Conservation (phyloP, 768 basidiomycete species). For the Serendipita indica region DNA sequence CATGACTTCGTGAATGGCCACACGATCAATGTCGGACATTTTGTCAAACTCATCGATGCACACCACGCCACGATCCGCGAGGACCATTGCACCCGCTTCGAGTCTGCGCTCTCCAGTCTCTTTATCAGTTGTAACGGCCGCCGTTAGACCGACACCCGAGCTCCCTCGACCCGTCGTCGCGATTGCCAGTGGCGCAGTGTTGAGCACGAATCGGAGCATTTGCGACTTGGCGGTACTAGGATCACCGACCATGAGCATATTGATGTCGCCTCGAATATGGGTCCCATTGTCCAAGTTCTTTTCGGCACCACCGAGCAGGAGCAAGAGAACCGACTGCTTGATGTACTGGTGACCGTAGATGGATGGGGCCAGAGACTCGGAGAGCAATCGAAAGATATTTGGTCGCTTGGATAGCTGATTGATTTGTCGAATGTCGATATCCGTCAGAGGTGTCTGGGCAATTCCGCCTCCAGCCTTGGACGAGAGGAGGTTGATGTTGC, state of each 20-base stretch:
- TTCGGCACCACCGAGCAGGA: conserved; percentile 91
- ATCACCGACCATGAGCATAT: conserved; percentile 98
- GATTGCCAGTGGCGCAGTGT: conserved; percentile 91
- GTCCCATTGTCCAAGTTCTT: conserved; percentile 97
- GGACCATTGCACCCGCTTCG: conserved; percentile 98
- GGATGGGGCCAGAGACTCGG: conserved; percentile 90
- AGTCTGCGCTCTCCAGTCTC: conserved; percentile 94
- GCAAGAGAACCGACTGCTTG: conserved; percentile 82
- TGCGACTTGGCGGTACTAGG: conserved; percentile 98
- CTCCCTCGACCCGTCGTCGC: conserved; percentile 96
- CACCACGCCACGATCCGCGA: conserved; percentile 95
- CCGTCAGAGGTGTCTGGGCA: conserved; percentile 81
- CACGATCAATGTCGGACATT: conserved; percentile 97
- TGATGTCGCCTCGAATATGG: conserved; percentile 98
- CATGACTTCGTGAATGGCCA: conserved; percentile 99
- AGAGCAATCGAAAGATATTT: conserved; percentile 77
- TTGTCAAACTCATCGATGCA: conserved; percentile 99
- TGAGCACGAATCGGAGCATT: conserved; percentile 85
- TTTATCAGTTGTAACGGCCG: conserved; percentile 94
- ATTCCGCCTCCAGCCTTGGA: conserved; percentile 93
- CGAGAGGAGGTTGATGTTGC: conserved; percentile 86
- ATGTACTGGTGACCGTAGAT: conserved; percentile 95
- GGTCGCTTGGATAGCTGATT: conserved; percentile 82
- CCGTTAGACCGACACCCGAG: conserved; percentile 98
- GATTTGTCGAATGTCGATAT: conserved; percentile 88